These are phyloP conservation scores for Lyophyllum atratum DNA, from an alignment of 768 basidiomycete genomes.

Conservation along the genomic window DNA sequence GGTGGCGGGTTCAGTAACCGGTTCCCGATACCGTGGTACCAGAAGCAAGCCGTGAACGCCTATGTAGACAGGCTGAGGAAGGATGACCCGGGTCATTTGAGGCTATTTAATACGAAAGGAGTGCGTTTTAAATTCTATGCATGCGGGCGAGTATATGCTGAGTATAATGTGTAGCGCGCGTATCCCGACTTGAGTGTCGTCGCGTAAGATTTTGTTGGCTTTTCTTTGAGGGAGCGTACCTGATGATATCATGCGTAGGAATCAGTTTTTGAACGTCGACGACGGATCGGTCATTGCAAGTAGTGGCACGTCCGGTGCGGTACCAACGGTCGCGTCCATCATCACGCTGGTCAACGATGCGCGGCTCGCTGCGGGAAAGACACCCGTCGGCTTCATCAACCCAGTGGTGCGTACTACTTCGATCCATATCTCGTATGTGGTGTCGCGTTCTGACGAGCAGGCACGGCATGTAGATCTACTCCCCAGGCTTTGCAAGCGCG, in stretches of 20 bases:
- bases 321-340: conserved; percentile 36
- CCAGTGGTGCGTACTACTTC: conserved; percentile 31
- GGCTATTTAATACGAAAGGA: conserved; percentile 30
- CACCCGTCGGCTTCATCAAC: conserved; percentile 45
- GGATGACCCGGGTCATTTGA: conserved; percentile 23
- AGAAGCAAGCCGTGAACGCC: conserved; percentile 30
- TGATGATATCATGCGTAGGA: background rate
- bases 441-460: background rate
- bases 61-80: conserved; percentile 35
- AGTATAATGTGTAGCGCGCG: conserved; percentile 18
- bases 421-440: background rate
- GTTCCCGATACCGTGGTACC: conserved; percentile 43
- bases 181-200: conserved; percentile 40
- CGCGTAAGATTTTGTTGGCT: conserved; percentile 29
- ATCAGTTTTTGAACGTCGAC: conserved; percentile 18
- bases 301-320: conserved; percentile 35
- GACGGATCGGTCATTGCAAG: conserved; percentile 25
- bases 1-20: conserved; percentile 37
- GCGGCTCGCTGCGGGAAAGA: conserved; percentile 34
- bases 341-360: conserved; percentile 42
- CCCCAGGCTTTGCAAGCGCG: conserved; percentile 30
- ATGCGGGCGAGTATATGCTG: background rate
- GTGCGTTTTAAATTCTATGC: conserved; percentile 22
- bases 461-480: conserved; percentile 23
- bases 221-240: conserved; percentile 6